Evolutionary conservation across 2,329 filamentous ascomycete species (phyloP).

Genomic region (Fusarium sp.): DNA sequence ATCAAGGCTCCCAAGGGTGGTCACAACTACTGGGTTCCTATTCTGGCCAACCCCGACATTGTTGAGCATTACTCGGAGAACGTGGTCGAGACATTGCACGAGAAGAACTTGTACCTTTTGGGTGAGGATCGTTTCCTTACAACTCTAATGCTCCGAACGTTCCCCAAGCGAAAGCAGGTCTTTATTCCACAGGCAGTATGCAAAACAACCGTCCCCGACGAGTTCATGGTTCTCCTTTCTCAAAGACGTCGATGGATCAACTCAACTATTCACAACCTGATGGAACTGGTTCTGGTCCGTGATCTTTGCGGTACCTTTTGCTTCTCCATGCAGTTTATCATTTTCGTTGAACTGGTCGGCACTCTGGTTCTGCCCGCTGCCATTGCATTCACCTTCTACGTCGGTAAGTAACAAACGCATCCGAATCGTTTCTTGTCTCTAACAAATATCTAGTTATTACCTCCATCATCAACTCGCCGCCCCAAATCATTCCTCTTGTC

Average conservation of each 20-base stretch:
- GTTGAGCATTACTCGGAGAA: constrained; percentile 99
- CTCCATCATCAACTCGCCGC: constrained; percentile 80
- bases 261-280: constrained; percentile 97
- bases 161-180: constrained; percentile 98
- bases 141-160: constrained; percentile 97
- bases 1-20: constrained; percentile 99
- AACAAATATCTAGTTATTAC: constrained; percentile 72
- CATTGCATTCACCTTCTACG: constrained; percentile 96
- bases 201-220: constrained; percentile 96
- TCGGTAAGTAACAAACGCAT: constrained; percentile 71
- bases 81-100: constrained; percentile 96
- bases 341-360: constrained; percentile 94
- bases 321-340: constrained; percentile 99
- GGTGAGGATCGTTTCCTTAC: constrained; percentile 96
- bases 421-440: constrained; percentile 5
- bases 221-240: constrained; percentile 91
- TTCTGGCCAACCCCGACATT: constrained; percentile 96
- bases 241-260: constrained; percentile 99
- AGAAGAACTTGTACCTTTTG: constrained; percentile 92
- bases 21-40: constrained; percentile 99
- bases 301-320: constrained; percentile 99
- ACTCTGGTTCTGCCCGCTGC: constrained; percentile 95
- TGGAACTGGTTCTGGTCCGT: constrained; percentile 94
- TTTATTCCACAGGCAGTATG: constrained; percentile 99
- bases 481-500: constrained; percentile 90